Evolutionary conservation across 768 basidiomycete species (phyloP).

Genomic region (Scleroderma citrinum): DNA sequence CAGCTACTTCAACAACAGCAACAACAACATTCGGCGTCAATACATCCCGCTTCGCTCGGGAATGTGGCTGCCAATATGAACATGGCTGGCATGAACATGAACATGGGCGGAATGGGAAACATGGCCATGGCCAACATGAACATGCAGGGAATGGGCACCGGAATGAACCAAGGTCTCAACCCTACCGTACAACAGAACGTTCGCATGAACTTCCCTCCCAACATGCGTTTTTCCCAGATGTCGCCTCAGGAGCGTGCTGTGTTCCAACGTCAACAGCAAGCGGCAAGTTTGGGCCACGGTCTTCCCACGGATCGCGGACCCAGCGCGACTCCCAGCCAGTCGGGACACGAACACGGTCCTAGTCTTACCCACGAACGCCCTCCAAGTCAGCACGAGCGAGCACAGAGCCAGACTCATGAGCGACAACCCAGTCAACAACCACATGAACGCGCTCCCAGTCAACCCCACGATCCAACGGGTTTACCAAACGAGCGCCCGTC

Average conservation of each 20-base stretch:
- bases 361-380: slow-evolving; percentile 19
- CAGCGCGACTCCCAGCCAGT: slow-evolving; percentile 13
- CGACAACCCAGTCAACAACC: slow-evolving; percentile 18
- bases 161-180: slow-evolving; percentile 22
- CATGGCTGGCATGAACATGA: slow-evolving; percentile 11
- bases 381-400: slow-evolving; percentile 18
- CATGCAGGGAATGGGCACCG: slow-evolving; percentile 5
- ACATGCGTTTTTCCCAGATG: slow-evolving; percentile 24
- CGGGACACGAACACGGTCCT: slow-evolving; percentile 16
- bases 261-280: slow-evolving; percentile 26
- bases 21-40: slow-evolving; percentile 26
- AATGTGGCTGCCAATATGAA: slow-evolving; percentile 14
- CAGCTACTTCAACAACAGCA: slow-evolving; percentile 34
- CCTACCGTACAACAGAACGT: slow-evolving; percentile 5
- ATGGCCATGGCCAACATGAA: slow-evolving; percentile 16
- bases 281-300: slow-evolving; percentile 8
- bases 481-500: slow-evolving; percentile 20
- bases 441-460: slow-evolving; percentile 17
- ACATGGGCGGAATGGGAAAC: slow-evolving; percentile 17
- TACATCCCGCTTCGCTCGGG: slow-evolving; percentile 5
- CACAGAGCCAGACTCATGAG: slow-evolving; percentile 11
- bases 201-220: slow-evolving; percentile 14
- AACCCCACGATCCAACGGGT: slow-evolving; percentile 17
- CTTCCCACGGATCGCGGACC: slow-evolving; percentile 11
- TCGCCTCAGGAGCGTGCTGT: slow-evolving; percentile 22